These are phyloP conservation scores for Rhynchospora tenuis DNA, from an alignment of 176 grass and related monocot genomes.

Conservation along the genomic window DNA sequence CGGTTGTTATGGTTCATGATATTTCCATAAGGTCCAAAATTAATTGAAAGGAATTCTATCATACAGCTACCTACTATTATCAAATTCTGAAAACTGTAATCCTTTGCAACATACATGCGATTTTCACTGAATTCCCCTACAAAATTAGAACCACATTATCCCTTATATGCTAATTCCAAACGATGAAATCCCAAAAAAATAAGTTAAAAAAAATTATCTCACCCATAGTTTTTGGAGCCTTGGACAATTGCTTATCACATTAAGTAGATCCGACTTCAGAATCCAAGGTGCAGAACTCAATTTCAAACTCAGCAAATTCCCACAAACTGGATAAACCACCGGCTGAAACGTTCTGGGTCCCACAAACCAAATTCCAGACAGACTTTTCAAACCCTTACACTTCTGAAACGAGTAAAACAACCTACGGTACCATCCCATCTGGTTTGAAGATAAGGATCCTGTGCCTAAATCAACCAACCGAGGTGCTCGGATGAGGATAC, in stretches of 20 bases:
- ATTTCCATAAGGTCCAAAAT: not conserved
- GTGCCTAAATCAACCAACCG: conserved; percentile 68
- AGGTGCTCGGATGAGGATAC: conserved; percentile 49
- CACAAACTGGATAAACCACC: conserved; percentile 46
- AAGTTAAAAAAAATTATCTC: conserved; percentile 25
- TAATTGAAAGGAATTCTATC: not conserved
- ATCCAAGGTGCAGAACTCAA: conserved; percentile 69
- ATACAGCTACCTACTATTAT: not conserved
- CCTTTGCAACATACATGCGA: not conserved
- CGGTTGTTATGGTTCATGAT: not conserved
- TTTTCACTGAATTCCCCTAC: not conserved
- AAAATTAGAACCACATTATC: not conserved
- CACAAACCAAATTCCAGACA: conserved; percentile 83
- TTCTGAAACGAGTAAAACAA: conserved; percentile 41
- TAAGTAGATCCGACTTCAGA: conserved; percentile 48
- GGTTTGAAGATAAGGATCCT: conserved; percentile 49
- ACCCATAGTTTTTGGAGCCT: conserved; percentile 90
- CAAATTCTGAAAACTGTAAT: not conserved
- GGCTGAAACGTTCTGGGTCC: conserved; percentile 31
- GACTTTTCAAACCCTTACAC: conserved; percentile 62
- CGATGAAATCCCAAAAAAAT: not conserved
- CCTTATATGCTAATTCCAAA: not conserved
- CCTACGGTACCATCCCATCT: conserved; percentile 32
- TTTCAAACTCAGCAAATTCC: conserved; percentile 63
- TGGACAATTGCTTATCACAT: conserved; percentile 52